Evolutionary conservation across 306 rosid species (phyloP).

Genomic region (Dalbergia cochinchinensis): DNA sequence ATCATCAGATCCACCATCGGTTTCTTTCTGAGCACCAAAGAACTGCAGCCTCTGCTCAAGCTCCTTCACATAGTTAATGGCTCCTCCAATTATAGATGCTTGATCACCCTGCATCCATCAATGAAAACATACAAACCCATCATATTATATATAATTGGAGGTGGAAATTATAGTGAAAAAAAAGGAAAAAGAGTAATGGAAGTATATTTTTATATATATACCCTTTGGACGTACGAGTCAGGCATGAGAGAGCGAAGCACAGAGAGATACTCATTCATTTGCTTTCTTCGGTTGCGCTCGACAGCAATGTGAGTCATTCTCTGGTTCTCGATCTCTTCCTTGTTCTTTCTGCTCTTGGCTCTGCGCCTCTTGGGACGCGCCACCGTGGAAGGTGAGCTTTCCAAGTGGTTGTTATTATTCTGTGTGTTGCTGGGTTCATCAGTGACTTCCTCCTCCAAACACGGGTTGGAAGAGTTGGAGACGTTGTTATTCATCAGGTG

Average conservation of each 20-base stretch:
- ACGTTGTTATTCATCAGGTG: constrained; percentile 26
- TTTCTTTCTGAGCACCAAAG: constrained; percentile 57
- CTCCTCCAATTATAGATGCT: constrained; percentile 94
- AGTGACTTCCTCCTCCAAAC: constrained; percentile 40
- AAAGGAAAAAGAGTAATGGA: no score
- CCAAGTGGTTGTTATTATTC: constrained; percentile 21
- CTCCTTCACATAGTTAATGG: constrained; percentile 91
- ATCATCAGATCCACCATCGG: constrained; percentile 29
- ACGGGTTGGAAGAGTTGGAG: constrained; percentile 45
- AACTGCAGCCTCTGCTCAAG: constrained; percentile 83
- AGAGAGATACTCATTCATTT: constrained; percentile 96
- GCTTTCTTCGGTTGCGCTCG: constrained; percentile 92
- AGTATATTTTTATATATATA: constrained; percentile 4
- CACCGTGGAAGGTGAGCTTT: constrained; percentile 38
- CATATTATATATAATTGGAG: no score
- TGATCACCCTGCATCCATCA: constrained; percentile 80
- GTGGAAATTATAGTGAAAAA: no score
- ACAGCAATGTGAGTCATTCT: constrained; percentile 99
- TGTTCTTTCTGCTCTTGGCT: constrained; percentile 69
- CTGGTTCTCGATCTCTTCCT: constrained; percentile 93
- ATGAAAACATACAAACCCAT: not conserved
- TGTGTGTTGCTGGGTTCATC: constrained; percentile 15
- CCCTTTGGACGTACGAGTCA: constrained; percentile 92
- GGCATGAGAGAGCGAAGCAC: constrained; percentile 91
- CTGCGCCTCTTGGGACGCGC: constrained; percentile 78